phyloP scores from a whole-genome alignment of 169 alveolate species.

The Eimeria zaria region DNA sequence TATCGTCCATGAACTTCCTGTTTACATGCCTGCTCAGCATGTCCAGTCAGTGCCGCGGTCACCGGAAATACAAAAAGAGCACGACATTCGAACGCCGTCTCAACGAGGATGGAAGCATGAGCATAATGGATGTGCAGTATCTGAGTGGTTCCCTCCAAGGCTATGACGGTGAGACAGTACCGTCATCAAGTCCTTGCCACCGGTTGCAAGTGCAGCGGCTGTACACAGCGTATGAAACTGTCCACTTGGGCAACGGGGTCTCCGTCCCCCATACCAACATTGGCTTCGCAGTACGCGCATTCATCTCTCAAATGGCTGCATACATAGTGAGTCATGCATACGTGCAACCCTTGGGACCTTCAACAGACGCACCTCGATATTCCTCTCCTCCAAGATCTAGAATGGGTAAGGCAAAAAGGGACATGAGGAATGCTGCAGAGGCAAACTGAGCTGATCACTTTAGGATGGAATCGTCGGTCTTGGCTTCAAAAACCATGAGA shows the following conservation, averaged over 20 bases:
- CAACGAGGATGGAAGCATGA: conserved; percentile 64
- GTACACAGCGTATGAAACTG: conserved; percentile 73
- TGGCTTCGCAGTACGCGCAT: conserved; percentile 82
- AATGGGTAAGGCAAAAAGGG: conserved; percentile 56
- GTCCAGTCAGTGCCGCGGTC: conserved; percentile 76
- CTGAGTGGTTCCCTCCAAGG: conserved; percentile 86
- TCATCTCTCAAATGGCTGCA: not conserved
- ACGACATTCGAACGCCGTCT: conserved; percentile 67
- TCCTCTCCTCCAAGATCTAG: conserved; percentile 83
- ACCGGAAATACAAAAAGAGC: conserved; percentile 78
- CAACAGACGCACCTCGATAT: conserved; percentile 82
- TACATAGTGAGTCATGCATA: not conserved
- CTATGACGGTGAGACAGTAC: conserved; percentile 68
- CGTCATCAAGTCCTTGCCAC: not conserved
- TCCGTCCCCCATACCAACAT: conserved; percentile 83
- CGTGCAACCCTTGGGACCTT: not conserved
- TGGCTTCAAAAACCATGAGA: conserved; percentile 86
- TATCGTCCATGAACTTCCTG: not conserved
- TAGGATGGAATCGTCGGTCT: conserved; percentile 87
- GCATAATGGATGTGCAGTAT: conserved; percentile 82
- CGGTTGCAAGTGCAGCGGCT: not conserved
- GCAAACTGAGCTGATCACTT: not conserved
- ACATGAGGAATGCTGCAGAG: not conserved
- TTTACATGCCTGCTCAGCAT: not conserved
- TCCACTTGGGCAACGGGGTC: conserved; percentile 79